phyloP scores from a whole-genome alignment of 148 eudicot genomes.

The Hydrangea macrophylla region DNA sequence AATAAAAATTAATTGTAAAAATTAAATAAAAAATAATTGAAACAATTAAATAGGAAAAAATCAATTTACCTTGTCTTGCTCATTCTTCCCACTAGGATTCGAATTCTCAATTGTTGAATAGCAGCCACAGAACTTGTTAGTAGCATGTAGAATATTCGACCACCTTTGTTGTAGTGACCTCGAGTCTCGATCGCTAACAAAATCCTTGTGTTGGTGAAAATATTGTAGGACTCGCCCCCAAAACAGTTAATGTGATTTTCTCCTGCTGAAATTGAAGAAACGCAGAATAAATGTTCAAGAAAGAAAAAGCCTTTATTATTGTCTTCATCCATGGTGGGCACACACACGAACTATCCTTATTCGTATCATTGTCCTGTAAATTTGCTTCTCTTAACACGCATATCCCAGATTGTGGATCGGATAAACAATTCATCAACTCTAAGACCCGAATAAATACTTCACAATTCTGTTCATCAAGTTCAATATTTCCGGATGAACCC shows the following conservation, averaged over 20 bases:
- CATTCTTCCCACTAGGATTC: no score
- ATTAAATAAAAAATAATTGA: no score
- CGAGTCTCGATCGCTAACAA: no score
- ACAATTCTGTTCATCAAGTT: constrained; percentile 37
- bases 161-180: no score
- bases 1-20: no score
- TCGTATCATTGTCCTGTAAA: constrained; percentile 21
- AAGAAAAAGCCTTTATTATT: constrained; percentile 55
- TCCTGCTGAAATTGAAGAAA: constrained; percentile 37
- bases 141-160: no score
- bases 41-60: no score
- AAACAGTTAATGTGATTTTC: constrained; percentile 37
- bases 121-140: no score
- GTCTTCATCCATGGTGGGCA: constrained; percentile 78
- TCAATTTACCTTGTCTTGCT: no score
- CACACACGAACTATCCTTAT: constrained; percentile 36
- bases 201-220: no score
- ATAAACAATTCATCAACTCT: constrained; percentile 56
- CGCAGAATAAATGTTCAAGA: constrained; percentile 59
- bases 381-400: constrained; percentile 47
- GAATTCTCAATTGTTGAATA: no score
- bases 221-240: no score
- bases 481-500: constrained; percentile 24
- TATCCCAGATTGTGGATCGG: constrained; percentile 39
- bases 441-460: constrained; percentile 38